Evolutionary conservation across 208 protist species (phyloP).

Genomic region (Lotmaria passim): DNA sequence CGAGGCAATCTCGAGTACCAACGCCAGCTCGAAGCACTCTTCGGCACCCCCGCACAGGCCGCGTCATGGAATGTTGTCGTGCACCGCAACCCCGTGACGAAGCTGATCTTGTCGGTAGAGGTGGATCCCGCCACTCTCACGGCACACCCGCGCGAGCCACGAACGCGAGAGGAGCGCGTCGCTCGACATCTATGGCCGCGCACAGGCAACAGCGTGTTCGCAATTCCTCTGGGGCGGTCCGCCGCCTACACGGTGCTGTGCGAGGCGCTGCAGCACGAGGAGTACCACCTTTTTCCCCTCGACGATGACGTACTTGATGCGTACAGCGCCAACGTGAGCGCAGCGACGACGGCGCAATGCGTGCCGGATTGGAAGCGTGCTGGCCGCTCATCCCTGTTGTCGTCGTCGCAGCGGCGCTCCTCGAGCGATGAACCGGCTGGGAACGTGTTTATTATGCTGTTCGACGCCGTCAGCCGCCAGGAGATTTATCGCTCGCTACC

Average conservation of each 20-base stretch:
- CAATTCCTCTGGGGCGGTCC: constrained; percentile 45
- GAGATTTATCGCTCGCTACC: constrained; percentile 60
- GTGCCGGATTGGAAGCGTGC: background rate
- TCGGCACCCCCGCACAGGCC: constrained; percentile 36
- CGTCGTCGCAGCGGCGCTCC: too few species aligned
- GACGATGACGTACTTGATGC: background rate
- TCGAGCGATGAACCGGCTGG: constrained; percentile 34
- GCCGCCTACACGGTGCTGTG: constrained; percentile 61
- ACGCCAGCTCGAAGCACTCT: constrained; percentile 36
- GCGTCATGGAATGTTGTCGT: constrained; percentile 37
- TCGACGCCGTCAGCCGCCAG: constrained; percentile 70
- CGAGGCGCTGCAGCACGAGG: constrained; percentile 39
- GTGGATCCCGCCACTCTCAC: constrained; percentile 32
- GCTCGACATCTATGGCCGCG: constrained; percentile 36
- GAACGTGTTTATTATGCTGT: constrained; percentile 58
- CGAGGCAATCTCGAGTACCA: constrained; percentile 39
- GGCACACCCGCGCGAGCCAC: constrained; percentile 17
- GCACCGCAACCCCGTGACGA: constrained; percentile 27
- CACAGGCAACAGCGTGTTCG: constrained; percentile 25
- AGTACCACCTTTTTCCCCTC: constrained; percentile 61
- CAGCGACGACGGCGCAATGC: background rate
- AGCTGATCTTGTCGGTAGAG: constrained; percentile 47
- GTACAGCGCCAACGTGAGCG: background rate
- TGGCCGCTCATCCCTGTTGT: background rate
- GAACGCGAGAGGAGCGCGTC: constrained; percentile 20